phyloP scores from a whole-genome alignment of 768 basidiomycete genomes.

The Fistulinella prunicolor region DNA sequence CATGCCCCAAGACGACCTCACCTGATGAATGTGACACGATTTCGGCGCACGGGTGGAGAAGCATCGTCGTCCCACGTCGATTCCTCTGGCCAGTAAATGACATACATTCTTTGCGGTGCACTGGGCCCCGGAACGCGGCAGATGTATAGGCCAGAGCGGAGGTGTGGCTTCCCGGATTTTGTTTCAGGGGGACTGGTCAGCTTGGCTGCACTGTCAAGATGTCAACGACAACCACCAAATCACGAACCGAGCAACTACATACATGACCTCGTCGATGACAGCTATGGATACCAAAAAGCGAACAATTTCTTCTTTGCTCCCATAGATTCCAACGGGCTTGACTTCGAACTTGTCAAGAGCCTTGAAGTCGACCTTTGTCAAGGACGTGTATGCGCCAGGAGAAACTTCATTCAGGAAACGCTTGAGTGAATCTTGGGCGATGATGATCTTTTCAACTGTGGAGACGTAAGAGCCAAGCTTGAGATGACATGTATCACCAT shows the following conservation, averaged over 20 bases:
- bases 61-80: constrained; percentile 55
- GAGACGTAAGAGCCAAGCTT: background rate
- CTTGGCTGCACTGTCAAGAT: constrained; percentile 9
- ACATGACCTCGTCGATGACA: constrained; percentile 41
- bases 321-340: constrained; percentile 56
- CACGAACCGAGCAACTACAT: constrained; percentile 14
- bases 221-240: background rate
- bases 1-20: constrained; percentile 14
- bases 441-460: constrained; percentile 62
- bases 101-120: constrained; percentile 34
- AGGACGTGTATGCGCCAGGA: constrained; percentile 51
- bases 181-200: constrained; percentile 5
- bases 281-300: constrained; percentile 40
- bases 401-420: constrained; percentile 45
- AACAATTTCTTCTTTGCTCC: constrained; percentile 49
- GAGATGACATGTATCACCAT: constrained; percentile 4
- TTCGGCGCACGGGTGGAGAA: constrained; percentile 43
- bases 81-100: constrained; percentile 63
- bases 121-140: constrained; percentile 21
- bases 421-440: constrained; percentile 49
- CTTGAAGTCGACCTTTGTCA: constrained; percentile 58
- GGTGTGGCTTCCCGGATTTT: constrained; percentile 13
- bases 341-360: constrained; percentile 44
- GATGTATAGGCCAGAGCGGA: constrained; percentile 54
- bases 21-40: constrained; percentile 63